Evolutionary conservation across 129 eudicot genomes (phyloP), one percentile per base, ranked within the genome.

Genomic region (Centrapalus pauciflorus): DNA sequence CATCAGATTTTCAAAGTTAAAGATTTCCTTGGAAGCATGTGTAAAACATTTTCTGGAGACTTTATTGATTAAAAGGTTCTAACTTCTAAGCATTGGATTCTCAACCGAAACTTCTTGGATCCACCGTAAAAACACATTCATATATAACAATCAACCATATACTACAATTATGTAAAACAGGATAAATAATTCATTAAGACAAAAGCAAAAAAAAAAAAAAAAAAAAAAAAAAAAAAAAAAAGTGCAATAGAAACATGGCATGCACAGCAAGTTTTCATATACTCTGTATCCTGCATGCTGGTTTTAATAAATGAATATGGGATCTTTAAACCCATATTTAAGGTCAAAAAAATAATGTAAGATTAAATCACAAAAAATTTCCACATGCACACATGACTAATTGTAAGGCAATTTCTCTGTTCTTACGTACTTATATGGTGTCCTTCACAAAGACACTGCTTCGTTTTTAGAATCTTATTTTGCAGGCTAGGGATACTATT

Each of bases 71-170:
- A 11, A 50, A 20, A 2, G 32, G 5, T 66, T 26, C 28, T 38
- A 55, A 50, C 6, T 66, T 26, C 28, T 38, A 55, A 37, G 55
- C 55, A 38, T 69, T 69, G 56, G 45, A 69, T 40, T 55, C 65
- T 38, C 55, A 69, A 55, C 43, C 74, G 55, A 28, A 37, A 69
- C 65, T 52, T 34, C 45, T 70, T 59, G 50, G 19, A 59, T 12
- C 41, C 60, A 70, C 20, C 60, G 30, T 30, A 58, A 8, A 59
- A 41, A 24, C 25, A 45, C 7, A 11, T 43, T 58, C 25, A 29
- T 57, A 46, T 13, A 23, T 12, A 12, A 55, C 65, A 55, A 40
- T 28, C 21, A 16, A 69, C 38, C 27, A 34, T 14, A 37, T 35
- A 54, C 19, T 34, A 37, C n/a, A 34, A 24, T 1, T 21, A 11